Conservation (phyloP, 805 yeast genomes). For the Kuraishia piskuri region DNA sequence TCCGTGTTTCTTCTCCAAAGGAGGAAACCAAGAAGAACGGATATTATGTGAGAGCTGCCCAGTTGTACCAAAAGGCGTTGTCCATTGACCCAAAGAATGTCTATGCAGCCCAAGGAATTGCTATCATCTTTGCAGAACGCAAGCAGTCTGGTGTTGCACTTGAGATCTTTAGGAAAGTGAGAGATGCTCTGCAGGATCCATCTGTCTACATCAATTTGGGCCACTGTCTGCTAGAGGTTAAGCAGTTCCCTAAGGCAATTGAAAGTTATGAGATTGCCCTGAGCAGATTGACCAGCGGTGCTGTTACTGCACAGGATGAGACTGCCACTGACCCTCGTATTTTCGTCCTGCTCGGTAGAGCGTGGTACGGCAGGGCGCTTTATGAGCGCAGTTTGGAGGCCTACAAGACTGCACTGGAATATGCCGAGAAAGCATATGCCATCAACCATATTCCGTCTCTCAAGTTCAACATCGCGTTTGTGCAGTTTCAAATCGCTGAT, state of each 20-base stretch:
- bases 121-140: constrained; percentile 84
- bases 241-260: constrained; percentile 77
- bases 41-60: constrained; percentile 84
- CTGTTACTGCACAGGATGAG: constrained; percentile 9
- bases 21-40: constrained; percentile 53
- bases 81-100: constrained; percentile 78
- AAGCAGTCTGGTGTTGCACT: constrained; percentile 68
- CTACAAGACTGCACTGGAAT: constrained; percentile 53
- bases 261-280: constrained; percentile 83
- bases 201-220: constrained; percentile 82
- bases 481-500: constrained; percentile 84
- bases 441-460: constrained; percentile 34
- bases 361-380: constrained; percentile 77
- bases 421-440: constrained; percentile 48
- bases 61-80: constrained; percentile 80
- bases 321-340: constrained; percentile 46
- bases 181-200: constrained; percentile 83
- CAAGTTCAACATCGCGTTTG: constrained; percentile 73
- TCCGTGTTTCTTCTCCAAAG: constrained; percentile 35
- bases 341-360: constrained; percentile 70
- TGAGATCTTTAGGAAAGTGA: constrained; percentile 77
- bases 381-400: constrained; percentile 57
- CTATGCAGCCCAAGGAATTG: constrained; percentile 97
- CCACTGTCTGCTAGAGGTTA: constrained; percentile 75
- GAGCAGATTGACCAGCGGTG: constrained; percentile 49